These are phyloP conservation scores for Dictyostelium intermedium DNA, from an alignment of 78 protist species.

Conservation along the genomic window DNA sequence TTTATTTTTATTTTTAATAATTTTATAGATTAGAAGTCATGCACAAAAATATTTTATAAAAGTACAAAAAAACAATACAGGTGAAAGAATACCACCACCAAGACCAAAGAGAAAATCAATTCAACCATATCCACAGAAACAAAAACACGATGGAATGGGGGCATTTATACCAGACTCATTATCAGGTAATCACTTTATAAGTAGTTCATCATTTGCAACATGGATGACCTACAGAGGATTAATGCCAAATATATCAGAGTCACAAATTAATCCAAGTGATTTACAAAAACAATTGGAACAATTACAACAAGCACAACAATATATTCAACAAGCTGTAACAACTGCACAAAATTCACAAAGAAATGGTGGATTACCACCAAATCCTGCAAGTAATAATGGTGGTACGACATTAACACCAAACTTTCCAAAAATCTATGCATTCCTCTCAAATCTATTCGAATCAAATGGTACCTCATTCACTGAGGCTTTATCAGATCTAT, in stretches of 20 bases:
- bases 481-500: conserved; percentile 25
- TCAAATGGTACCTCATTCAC: conserved; percentile 10
- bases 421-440: conserved; percentile 49
- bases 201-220: conserved; percentile 22
- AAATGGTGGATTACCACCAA: background rate
- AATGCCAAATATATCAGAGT: conserved; percentile 33
- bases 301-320: conserved; percentile 80
- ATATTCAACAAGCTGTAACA: conserved; percentile 66
- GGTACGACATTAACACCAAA: background rate
- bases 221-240: conserved; percentile 67
- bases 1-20: too few relatives aligned
- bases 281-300: conserved; percentile 68
- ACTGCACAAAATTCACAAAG: conserved; percentile 42
- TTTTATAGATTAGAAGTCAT: conserved; percentile 81
- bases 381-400: background rate
- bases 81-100: conserved; percentile 83
- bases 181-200: conserved; percentile 46
- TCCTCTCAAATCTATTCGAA: conserved; percentile 63
- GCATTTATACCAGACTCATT: conserved; percentile 41
- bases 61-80: conserved; percentile 80
- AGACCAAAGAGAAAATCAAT: conserved; percentile 81
- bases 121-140: conserved; percentile 78
- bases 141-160: conserved; percentile 33
- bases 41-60: conserved; percentile 86
- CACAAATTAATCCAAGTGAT: conserved; percentile 24